These are phyloP conservation scores for Phytophthora podocarpi DNA, from an alignment of 352 stramenopile genomes.

Conservation along the genomic window DNA sequence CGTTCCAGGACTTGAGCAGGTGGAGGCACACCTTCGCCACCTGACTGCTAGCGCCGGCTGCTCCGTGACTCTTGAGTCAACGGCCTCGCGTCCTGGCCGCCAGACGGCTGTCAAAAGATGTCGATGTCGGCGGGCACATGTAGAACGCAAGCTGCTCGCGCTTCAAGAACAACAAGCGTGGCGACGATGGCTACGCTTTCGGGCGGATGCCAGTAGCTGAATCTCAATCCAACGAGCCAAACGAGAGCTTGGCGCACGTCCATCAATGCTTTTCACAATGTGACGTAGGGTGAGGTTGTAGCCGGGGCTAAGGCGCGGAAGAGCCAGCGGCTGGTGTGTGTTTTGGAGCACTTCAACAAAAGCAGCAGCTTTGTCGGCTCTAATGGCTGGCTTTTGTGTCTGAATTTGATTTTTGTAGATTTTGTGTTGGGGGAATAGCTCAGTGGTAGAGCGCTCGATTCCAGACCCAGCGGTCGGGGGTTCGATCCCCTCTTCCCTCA, in stretches of 20 bases:
- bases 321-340: conserved; percentile 12
- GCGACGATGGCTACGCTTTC: conserved; percentile 27
- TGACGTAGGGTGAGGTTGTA: conserved; percentile 17
- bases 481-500: conserved; percentile 2
- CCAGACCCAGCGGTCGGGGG: conserved; percentile 17
- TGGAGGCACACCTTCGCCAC: conserved; percentile 6
- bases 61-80: too few species aligned
- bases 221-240: conserved; percentile 14
- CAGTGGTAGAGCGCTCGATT: conserved; percentile 26
- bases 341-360: conserved; percentile 20
- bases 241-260: conserved; percentile 16
- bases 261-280: conserved; percentile 30
- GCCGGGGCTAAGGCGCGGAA: conserved; percentile 15
- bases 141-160: background rate
- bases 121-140: conserved; percentile 6
- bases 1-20: conserved; percentile 1
- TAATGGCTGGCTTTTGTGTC: too few species aligned
- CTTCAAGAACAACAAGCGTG: conserved; percentile 15
- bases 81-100: conserved; percentile 23
- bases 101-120: background rate
- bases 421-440: too few species aligned
- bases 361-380: background rate
- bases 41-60: too few species aligned
- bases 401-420: too few species aligned
- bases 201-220: too few species aligned